Conservation (phyloP, 352 stramenopile species). For the Phytophthora nicotianae region DNA sequence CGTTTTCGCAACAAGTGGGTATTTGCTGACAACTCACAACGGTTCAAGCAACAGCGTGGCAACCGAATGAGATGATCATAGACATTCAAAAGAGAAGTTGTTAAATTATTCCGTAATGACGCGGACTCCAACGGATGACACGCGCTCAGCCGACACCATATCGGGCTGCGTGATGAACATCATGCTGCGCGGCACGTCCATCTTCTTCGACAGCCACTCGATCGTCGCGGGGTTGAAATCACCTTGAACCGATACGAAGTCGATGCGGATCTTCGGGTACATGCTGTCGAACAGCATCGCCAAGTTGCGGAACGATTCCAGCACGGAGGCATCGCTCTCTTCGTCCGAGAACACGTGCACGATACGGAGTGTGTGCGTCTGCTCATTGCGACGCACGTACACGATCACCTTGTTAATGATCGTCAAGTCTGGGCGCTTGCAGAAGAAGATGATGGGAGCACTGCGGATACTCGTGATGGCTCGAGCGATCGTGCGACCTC, state of each 20-base stretch:
- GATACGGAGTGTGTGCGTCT: slow-evolving; percentile 84
- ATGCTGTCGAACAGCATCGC: slow-evolving; percentile 79
- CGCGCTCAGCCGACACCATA: slow-evolving; percentile 61
- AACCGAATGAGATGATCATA: no score
- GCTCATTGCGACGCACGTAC: slow-evolving; percentile 86
- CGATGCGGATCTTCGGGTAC: slow-evolving; percentile 86
- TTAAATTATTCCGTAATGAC: slow-evolving; percentile 72
- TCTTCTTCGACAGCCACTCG: slow-evolving; percentile 69
- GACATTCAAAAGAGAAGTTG: no score
- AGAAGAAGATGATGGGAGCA: slow-evolving; percentile 85
- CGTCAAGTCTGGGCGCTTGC: slow-evolving; percentile 81
- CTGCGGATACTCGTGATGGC: slow-evolving; percentile 51
- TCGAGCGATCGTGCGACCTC: slow-evolving; percentile 48
- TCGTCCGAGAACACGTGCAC: slow-evolving; percentile 67
- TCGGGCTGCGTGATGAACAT: slow-evolving; percentile 91
- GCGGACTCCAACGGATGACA: slow-evolving; percentile 69
- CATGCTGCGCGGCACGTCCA: slow-evolving; percentile 77
- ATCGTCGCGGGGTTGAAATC: slow-evolving; percentile 69
- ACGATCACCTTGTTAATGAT: slow-evolving; percentile 90
- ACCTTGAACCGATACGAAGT: slow-evolving; percentile 64
- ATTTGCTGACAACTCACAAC: no score
- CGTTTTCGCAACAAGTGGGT: no score
- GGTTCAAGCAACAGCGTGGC: no score
- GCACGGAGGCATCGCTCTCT: slow-evolving; percentile 13
- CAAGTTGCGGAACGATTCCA: slow-evolving; percentile 42